Base-by-base conservation (phyloP, 495 filamentous ascomycete genomes). In the Annulohypoxylon stygium region DNA sequence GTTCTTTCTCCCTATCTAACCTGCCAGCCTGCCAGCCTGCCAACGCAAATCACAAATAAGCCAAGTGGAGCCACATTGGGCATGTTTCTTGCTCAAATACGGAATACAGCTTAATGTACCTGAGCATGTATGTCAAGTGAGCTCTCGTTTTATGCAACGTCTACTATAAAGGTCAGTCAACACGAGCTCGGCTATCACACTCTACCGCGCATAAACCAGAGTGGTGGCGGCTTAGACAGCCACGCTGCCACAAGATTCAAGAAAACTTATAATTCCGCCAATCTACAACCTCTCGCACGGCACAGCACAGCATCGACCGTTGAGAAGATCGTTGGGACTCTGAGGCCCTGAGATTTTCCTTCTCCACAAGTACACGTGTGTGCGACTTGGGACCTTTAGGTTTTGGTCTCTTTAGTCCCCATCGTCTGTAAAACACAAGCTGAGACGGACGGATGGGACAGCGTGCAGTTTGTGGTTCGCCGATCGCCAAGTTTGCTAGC, bases 361-460 rank as follows among this genome's bases (percentile, higher is more conserved):
- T 45, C 12, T 36, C 41, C 18, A 39, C 18, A 66, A 10, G 47
- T 39, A 61, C 57, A 68, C 65, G 53, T 36, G 59, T 63, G 66
- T 63, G 61, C 33, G 36, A 20, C 57, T 57, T 41, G 25, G 39
- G 20, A 23, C 54, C 53, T 58, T 33, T 30, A 41, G 47, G 45
- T 50, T 6, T 33, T 30, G 51, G 47, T 54, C 55, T 6, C 5
- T 30, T 30, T 30, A 30, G 30, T 30, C 30, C 30, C 65, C 65
- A 61, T 73, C 61, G 18, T 25, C 71, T 63, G 58, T 74, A 70
- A 74, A 70, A 75, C 72, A 67, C 67, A 61, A 71, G 45, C 60
- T 71, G 67, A 68, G 67, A 71, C 72, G 67, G 34, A 37, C 43
- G 55, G 65, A 69, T 66, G 71, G 53, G 60, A 59, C 45, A 64